Base-by-base conservation (phyloP, 2,329 filamentous ascomycete genomes). In the Colletotrichum simmondsii region DNA sequence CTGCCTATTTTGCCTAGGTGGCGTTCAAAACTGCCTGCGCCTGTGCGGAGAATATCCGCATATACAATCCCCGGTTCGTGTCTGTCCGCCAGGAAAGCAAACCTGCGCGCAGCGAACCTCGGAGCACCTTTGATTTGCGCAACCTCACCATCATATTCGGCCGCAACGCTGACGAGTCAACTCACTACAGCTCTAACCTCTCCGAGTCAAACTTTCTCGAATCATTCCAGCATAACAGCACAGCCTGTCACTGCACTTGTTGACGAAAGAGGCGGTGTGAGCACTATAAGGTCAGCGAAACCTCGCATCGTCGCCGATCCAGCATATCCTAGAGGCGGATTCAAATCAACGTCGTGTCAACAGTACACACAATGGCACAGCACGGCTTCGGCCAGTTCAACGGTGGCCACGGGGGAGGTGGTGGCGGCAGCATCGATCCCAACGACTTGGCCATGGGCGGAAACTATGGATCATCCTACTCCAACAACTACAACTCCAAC, bases 361-460 rank as follows among this genome's bases (percentile, higher is more conserved):
- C 22, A 70, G 22, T 49, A 53, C 52, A 75, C 72, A 77, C 77
- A 73, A 90, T 90, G 88, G 86, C 88, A 76, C 87, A 89, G 67
- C 87, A 89, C 83, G 83, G 84, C 77, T 91, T 90, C 81, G 84
- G 84, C 79, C 87, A 89, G 76, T 90, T 90, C 79, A 85, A 84
- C 77, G 87, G 87, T 75, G 83, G 84, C 78, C 87, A 88, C 75
- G 87, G 88, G 61, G 57, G 61, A 57, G 59, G 58, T 75, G 57
- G 61, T 56, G 59, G 58, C 75, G 88, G 83, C 64, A 89, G 89
- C 79, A 92, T 98, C 79, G 94, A 98, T 80, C 96, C 96, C 12
- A 96, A 94, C 74, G 94, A 97, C 75, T 88, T 98, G 72, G 91
- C 91, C 77, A 94, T 96, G 91, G 81, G 83, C 16, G 87, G 87